Evolutionary conservation across 352 stramenopile species (phyloP).

Genomic region (Thalassiosira mediterranea): DNA sequence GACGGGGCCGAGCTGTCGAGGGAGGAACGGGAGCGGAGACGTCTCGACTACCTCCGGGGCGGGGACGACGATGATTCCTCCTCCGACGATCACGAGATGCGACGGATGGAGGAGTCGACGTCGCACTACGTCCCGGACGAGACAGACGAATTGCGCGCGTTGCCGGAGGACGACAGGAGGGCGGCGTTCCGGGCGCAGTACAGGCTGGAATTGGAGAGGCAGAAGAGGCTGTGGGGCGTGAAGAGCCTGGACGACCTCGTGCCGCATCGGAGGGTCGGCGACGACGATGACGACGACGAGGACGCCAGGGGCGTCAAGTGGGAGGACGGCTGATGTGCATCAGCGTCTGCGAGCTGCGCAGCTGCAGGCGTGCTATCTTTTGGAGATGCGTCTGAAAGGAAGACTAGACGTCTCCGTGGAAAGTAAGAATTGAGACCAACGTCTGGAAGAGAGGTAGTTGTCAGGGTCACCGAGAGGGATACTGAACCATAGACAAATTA

Average conservation of each 20-base stretch:
- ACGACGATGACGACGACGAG: conserved; percentile 32
- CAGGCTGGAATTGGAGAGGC: conserved; percentile 70
- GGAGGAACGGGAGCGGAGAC: conserved; percentile 57
- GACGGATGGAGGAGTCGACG: conserved; percentile 20
- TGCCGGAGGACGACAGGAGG: conserved; percentile 56
- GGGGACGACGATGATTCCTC: conserved; percentile 31
- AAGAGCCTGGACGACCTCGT: conserved; percentile 29
- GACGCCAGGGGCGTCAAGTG: conserved; percentile 38
- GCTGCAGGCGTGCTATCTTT: no score
- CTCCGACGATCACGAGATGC: conserved; percentile 28
- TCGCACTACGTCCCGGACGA: conserved; percentile 48
- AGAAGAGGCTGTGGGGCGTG: conserved; percentile 49
- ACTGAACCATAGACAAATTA: no score
- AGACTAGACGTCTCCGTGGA: no score
- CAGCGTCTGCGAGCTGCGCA: no score
- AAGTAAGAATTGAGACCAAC: no score
- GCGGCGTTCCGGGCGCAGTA: conserved; percentile 75
- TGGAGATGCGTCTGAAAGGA: no score
- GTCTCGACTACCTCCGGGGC: conserved; percentile 31
- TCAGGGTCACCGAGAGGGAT: no score
- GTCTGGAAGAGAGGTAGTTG: no score
- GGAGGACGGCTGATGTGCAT: conserved; percentile 61
- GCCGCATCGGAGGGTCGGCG: conserved; percentile 7
- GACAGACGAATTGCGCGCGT: conserved; percentile 48
- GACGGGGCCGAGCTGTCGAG: conserved; percentile 34